These are phyloP conservation scores for Dimargaris xerosporica DNA, from an alignment of 192 early-diverging fungal genomes.

Conservation along the genomic window DNA sequence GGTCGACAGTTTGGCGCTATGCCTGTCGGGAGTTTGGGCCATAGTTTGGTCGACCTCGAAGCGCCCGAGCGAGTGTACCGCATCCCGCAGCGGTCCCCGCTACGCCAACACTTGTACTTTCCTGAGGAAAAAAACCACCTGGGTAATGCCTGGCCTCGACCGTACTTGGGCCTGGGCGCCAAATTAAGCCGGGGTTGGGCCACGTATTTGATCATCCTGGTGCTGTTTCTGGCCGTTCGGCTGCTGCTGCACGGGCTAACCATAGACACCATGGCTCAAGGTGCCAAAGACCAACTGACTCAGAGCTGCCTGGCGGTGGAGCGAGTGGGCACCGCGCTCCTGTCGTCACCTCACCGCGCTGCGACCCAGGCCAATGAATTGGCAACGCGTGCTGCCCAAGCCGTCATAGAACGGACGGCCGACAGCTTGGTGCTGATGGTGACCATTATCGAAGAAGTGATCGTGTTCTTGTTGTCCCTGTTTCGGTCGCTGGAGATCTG, in stretches of 20 bases:
- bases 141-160: not conserved
- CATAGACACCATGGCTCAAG: not conserved
- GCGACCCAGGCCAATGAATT: slow-evolving; percentile 1
- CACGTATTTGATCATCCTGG: slow-evolving; percentile 7
- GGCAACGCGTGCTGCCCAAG: not conserved
- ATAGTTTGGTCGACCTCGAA: no score
- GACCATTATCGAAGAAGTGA: slow-evolving; percentile 7
- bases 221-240: not conserved
- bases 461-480: not conserved
- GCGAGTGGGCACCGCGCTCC: not conserved
- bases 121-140: not conserved
- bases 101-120: no score
- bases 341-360: not conserved
- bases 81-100: no score
- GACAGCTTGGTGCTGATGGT: slow-evolving; percentile 1
- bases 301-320: slow-evolving; percentile 7
- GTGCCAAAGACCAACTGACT: slow-evolving; percentile 4
- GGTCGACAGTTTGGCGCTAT: no score
- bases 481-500: slow-evolving; percentile 6
- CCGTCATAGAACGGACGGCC: slow-evolving; percentile 6
- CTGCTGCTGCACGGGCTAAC: not conserved
- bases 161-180: slow-evolving; percentile 10
- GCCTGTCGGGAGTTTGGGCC: no score
- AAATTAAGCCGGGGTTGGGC: slow-evolving; percentile 10
- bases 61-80: no score